Evolutionary conservation across 179 eudicot species (phyloP), one percentile per base, ranked within the genome.

Genomic region (Vitellaria paradoxa): DNA sequence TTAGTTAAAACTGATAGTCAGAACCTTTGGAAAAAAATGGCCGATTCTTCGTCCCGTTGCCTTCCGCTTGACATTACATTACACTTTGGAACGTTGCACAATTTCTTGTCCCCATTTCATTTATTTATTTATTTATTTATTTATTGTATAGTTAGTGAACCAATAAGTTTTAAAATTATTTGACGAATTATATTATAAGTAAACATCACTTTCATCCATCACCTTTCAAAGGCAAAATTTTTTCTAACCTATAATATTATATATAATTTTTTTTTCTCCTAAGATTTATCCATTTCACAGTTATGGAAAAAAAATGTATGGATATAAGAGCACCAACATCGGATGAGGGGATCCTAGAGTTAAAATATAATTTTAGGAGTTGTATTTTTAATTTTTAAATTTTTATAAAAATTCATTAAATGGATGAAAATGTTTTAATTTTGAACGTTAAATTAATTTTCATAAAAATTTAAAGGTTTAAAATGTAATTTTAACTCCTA

Each of bases 1-100:
- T 18, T 37, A 63, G 4, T 12, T 50, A 76, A 78, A 72, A 78
- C 72, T 72, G 81, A 78, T 78, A 64, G 78, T 75, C 78, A 75
- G 49, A 72, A 64, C 0, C 52, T 64, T 53, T 53, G 37, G 37
- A 8, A 30, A 8, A 30, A 73, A 23, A 52, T 72, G 49, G 50
- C 65, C 23, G 45, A 60, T 49, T 55, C 7, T 26, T 26, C 46
- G 7, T 10, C 65, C 30, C 2, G 72, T 65, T 72, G 69, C 63
- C 46, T 62, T 78, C 76, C 72, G 80, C 71, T 78, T 71, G 65
- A 66, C 64, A 65, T 62, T 50, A 30, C 40, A 40, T 13, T 30
- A 30, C 2, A 30, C 2, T 30, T 30, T 30, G 37, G 37, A 65
- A 49, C 81, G 15, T 49, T 37, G 69, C 68, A 42, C 50, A 60